Evolutionary conservation across 768 basidiomycete genomes (phyloP), one percentile per base, ranked within the genome.

Genomic region (Suillus americanus): DNA sequence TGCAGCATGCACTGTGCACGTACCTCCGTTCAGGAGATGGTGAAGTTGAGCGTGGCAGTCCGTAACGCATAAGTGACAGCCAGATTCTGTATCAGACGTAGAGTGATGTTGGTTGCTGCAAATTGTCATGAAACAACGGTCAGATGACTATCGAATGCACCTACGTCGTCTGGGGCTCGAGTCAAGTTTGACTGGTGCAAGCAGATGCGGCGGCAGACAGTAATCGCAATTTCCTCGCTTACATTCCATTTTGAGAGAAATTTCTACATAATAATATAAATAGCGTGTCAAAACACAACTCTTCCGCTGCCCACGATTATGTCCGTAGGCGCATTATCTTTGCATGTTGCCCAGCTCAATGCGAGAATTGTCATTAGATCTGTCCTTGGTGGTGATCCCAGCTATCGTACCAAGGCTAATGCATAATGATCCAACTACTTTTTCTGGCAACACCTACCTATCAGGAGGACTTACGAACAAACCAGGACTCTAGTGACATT

Each of bases 11-110:
- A 38, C 64, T 48, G n/a, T 53, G 57, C 50, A 51, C 62, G 30
- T 59, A 83, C 81, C 77, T 76, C 69, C 79, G 75, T 12, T 74
- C 80, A 35, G 84, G 84, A 0, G 84, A 85, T 12, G 83, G 80
- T 6, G 86, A 84, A 1, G 76, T 70, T 5, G 85, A 84, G 65
- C 85, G 80, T 25, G 85, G 86, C 48, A 81, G 80, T 68, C 82
- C 78, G 71, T 86, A 87, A 55, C 83, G 79, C 86, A 88, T 88
- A 18, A 41, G 60, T 61, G 41, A 38, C 12, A 7, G 62, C 9
- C 13, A 12, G 25, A 16, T 13, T 57, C 16, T 18, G 56, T 25
- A 28, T 30, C 30, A 30, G 16, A 18, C 16, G 18, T 41, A 59
- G 9, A 18, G 2, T 10, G 13, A 0, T 23, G 12, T 41, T 41